phyloP scores from a whole-genome alignment of 805 yeast species.

The Saturnispora kantuleensis region DNA sequence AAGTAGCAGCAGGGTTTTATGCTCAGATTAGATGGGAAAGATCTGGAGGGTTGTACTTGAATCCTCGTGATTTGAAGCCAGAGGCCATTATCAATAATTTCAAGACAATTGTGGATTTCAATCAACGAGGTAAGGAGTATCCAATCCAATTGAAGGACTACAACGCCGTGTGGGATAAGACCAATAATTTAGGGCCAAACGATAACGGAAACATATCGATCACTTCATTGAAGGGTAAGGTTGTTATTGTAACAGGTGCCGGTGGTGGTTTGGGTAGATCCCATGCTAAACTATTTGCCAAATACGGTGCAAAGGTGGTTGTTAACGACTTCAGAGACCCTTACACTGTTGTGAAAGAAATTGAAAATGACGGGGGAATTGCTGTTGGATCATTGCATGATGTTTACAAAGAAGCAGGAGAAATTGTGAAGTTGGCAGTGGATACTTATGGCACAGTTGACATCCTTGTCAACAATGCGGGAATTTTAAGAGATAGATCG shows the following conservation, averaged over 20 bases:
- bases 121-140: slow-evolving; percentile 48
- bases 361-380: slow-evolving; percentile 50
- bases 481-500: slow-evolving; percentile 83
- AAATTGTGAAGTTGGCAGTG: slow-evolving; percentile 69
- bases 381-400: slow-evolving; percentile 82
- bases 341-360: slow-evolving; percentile 60
- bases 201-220: slow-evolving; percentile 39
- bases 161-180: slow-evolving; percentile 43
- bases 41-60: slow-evolving; percentile 75
- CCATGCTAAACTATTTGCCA: slow-evolving; percentile 77
- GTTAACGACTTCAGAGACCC: slow-evolving; percentile 86
- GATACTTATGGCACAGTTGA: slow-evolving; percentile 75
- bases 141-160: slow-evolving; percentile 72
- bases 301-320: slow-evolving; percentile 90
- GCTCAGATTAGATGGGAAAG: slow-evolving; percentile 95
- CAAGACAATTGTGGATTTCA: slow-evolving; percentile 53
- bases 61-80: slow-evolving; percentile 70
- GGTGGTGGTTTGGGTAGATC: slow-evolving; percentile 92
- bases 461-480: slow-evolving; percentile 86
- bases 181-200: slow-evolving; percentile 44
- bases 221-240: slow-evolving; percentile 67
- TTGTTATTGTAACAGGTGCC: slow-evolving; percentile 89
- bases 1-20: slow-evolving; percentile 89
- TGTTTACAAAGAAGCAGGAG: slow-evolving; percentile 65
- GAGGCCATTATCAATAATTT: slow-evolving; percentile 68